Base-by-base conservation (phyloP, 257 asterid species). In the Anisodus acutangulus region DNA sequence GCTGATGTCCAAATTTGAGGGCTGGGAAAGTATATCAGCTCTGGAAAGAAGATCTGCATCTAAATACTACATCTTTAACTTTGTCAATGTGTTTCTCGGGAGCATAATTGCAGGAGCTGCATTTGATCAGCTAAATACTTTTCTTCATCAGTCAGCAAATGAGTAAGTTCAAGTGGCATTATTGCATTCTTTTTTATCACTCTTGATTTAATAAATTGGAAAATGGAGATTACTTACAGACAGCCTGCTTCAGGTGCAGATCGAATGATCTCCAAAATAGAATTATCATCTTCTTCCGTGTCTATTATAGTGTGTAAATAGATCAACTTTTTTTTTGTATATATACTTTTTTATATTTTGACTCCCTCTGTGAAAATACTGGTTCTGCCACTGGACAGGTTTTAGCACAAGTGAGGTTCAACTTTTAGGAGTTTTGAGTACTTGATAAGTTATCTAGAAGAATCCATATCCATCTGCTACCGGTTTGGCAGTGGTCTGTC, bases 1-100 rank as follows among this genome's bases (percentile, higher is more conserved):
- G 98, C 88, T 91, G 58, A 92, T 96, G 98, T 91, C 99, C 81
- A 95, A 90, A 90, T 92, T 96, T 22, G 99, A 96, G 90, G 99
- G 99, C 37, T 93, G 90, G 83, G 83, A 86, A 86, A 91, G 98
- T 68, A 90, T 87, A 90, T 94, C 99, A 63, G 59, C 92, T 66
- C 85, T 93, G 31, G 99, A 96, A 89, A 89, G 99, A 85, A 90
- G 91, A 86, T 83, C 98, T 66, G 98, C 99, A 47, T 60, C 87
- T 64, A 91, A 92, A 90, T 91, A 89, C 83, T 94, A 92, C 85
- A 87, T 89, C 85, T 96, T 96, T 91, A 96, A 90, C 95, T 91
- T 96, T 45, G 89, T 96, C 67, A 96, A 96, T 66, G 97, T 96
- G 51, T 96, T 96, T 88, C 97, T 96, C 3, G 92, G 93, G 63